phyloP scores from a whole-genome alignment of 2,329 filamentous ascomycete species.

The Septoria linicola region DNA sequence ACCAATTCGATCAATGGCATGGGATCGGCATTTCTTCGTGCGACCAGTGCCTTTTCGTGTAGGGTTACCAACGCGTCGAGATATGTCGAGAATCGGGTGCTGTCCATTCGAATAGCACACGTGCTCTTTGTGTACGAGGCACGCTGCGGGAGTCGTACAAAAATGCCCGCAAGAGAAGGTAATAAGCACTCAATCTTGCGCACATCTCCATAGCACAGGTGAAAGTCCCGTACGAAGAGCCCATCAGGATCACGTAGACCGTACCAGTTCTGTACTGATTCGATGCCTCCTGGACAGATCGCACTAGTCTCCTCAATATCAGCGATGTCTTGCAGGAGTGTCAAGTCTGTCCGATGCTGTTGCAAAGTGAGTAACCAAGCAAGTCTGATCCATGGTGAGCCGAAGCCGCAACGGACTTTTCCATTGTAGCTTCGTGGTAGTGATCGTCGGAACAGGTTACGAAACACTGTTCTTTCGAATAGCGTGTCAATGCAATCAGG shows the following conservation, averaged over 20 bases:
- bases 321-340: slow-evolving; percentile 68
- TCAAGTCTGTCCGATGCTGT: slow-evolving; percentile 63
- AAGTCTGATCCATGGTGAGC: slow-evolving; percentile 76
- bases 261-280: slow-evolving; percentile 67
- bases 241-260: slow-evolving; percentile 69
- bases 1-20: slow-evolving; percentile 64
- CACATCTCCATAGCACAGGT: slow-evolving; percentile 72
- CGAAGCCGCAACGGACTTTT: slow-evolving; percentile 73
- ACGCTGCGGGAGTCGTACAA: slow-evolving; percentile 51
- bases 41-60: slow-evolving; percentile 45
- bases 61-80: slow-evolving; percentile 57
- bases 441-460: slow-evolving; percentile 63
- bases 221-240: slow-evolving; percentile 68
- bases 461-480: slow-evolving; percentile 67
- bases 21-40: slow-evolving; percentile 53
- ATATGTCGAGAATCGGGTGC: slow-evolving; percentile 57
- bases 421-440: slow-evolving; percentile 57
- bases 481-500: slow-evolving; percentile 73
- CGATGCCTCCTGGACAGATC: slow-evolving; percentile 59
- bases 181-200: slow-evolving; percentile 71
- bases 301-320: slow-evolving; percentile 57
- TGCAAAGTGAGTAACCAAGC: slow-evolving; percentile 80
- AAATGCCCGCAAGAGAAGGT: slow-evolving; percentile 67
- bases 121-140: slow-evolving; percentile 52
- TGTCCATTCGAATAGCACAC: slow-evolving; percentile 69